Conservation (phyloP, 768 basidiomycete genomes). For the Lactarius trivialis region DNA sequence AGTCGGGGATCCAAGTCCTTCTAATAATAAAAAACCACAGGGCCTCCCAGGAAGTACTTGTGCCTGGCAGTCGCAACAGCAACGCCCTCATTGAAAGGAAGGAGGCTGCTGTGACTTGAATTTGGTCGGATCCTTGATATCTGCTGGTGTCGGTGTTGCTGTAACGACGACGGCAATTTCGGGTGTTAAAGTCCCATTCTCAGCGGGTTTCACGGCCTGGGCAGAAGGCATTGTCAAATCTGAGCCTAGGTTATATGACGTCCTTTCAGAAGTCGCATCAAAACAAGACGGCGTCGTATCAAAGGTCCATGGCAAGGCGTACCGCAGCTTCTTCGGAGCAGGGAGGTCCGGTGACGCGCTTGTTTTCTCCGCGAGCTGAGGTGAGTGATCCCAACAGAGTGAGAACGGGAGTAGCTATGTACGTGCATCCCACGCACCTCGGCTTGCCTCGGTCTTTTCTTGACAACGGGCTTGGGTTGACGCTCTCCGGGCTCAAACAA, state of each 20-base stretch:
- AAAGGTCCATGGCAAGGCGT: slow-evolving; percentile 14
- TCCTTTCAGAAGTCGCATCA: slow-evolving; percentile 17
- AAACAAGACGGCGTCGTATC: slow-evolving; percentile 12
- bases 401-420: not conserved
- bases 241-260: slow-evolving; percentile 17
- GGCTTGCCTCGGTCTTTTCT: slow-evolving; percentile 65
- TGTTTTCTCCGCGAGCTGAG: slow-evolving; percentile 17
- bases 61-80: slow-evolving; percentile 43
- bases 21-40: slow-evolving; percentile 1
- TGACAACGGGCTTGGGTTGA: slow-evolving; percentile 50
- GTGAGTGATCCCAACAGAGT: not conserved
- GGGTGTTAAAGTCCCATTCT: slow-evolving; percentile 24
- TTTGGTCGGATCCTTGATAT: slow-evolving; percentile 38
- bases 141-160: slow-evolving; percentile 29
- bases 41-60: not conserved
- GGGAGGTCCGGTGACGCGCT: slow-evolving; percentile 22
- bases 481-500: slow-evolving; percentile 80
- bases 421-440: slow-evolving; percentile 39
- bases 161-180: slow-evolving; percentile 35
- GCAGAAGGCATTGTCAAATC: slow-evolving; percentile 4
- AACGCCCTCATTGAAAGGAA: slow-evolving; percentile 56
- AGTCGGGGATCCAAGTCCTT: slow-evolving; percentile 6
- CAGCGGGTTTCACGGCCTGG: slow-evolving; percentile 11
- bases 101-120: slow-evolving; percentile 54
- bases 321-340: slow-evolving; percentile 23